phyloP scores from a whole-genome alignment of 805 yeast species.

The Candida silvatica region DNA sequence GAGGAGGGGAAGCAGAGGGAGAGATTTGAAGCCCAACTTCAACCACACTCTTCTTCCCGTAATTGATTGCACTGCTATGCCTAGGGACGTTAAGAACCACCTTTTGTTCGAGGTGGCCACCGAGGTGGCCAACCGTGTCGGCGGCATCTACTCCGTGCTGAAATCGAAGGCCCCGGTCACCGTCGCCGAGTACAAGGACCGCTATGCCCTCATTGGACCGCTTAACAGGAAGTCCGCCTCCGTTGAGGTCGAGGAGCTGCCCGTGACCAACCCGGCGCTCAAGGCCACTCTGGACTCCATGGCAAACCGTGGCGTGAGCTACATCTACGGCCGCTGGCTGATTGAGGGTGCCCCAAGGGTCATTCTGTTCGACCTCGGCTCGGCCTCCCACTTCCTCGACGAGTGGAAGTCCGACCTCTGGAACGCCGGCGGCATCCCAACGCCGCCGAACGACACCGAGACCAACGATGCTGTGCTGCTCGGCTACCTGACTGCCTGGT shows the following conservation, averaged over 20 bases:
- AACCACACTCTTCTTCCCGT: no score
- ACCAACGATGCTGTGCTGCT: slow-evolving; percentile 87
- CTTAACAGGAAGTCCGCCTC: slow-evolving; percentile 65
- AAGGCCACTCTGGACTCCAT: slow-evolving; percentile 64
- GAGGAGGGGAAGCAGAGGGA: no score
- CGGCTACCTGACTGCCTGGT: slow-evolving; percentile 96
- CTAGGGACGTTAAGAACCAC: slow-evolving; percentile 82
- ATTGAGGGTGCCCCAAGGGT: slow-evolving; percentile 98
- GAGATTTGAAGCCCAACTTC: no score
- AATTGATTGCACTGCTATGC: no score
- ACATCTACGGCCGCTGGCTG: slow-evolving; percentile 91
- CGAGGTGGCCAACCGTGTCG: slow-evolving; percentile 95
- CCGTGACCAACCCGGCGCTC: slow-evolving; percentile 36
- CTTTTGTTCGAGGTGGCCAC: slow-evolving; percentile 91
- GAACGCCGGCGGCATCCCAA: slow-evolving; percentile 86
- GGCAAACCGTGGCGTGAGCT: slow-evolving; percentile 73
- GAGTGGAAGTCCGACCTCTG: slow-evolving; percentile 96
- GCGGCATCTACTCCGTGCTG: slow-evolving; percentile 94
- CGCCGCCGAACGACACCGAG: slow-evolving; percentile 83
- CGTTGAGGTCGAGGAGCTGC: slow-evolving; percentile 73
- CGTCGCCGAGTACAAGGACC: slow-evolving; percentile 81
- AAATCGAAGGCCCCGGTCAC: slow-evolving; percentile 97
- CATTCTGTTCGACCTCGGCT: slow-evolving; percentile 73
- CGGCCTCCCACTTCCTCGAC: slow-evolving; percentile 60
- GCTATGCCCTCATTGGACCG: slow-evolving; percentile 86